Percentiles rank a stretch among this genome's conserved stretches.
Conservation (phyloP, 164 flowering plant genomes). For the Buxus sempervirens region DNA sequence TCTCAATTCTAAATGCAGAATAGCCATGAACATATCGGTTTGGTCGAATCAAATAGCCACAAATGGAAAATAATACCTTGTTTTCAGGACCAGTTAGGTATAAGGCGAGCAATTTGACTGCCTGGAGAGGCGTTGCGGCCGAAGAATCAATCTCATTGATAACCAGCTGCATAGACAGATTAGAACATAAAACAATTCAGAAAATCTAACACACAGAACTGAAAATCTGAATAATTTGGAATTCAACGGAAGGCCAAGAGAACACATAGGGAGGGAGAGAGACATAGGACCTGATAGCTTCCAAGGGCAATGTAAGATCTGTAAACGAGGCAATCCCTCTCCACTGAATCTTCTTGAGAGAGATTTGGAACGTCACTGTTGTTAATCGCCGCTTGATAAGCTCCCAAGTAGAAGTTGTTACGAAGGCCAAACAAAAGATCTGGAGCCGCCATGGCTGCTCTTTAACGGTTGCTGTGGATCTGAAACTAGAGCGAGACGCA, state of each 20-base stretch:
- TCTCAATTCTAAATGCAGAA: neutral
- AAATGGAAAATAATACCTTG: constrained; percentile 40
- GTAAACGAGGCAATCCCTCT: constrained; percentile 77
- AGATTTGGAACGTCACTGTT: constrained; percentile 79
- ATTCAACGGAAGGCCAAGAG: no score
- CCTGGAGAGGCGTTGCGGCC: constrained; percentile 89
- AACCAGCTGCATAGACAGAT: constrained; percentile 49
- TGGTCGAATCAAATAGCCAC: neutral
- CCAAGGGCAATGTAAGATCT: constrained; percentile 95
- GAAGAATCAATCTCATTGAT: constrained; percentile 78
- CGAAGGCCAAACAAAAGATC: constrained; percentile 74
- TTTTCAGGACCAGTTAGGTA: constrained; percentile 65
- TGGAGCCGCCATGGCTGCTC: constrained; percentile 38
- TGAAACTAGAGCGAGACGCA: constrained; percentile 13
- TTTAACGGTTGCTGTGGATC: neutral
- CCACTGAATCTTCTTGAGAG: constrained; percentile 72
- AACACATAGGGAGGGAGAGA: constrained; percentile 1
- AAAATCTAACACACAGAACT: no score
- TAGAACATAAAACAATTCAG: constrained; percentile 2
- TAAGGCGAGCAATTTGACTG: constrained; percentile 83
- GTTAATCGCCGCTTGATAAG: constrained; percentile 93
- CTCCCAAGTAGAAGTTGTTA: constrained; percentile 90
- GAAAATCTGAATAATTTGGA: neutral
- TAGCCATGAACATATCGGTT: neutral
- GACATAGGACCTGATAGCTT: constrained; percentile 49